Conservation (phyloP, 2,329 filamentous ascomycete genomes). For the Xylaria arbuscula region DNA sequence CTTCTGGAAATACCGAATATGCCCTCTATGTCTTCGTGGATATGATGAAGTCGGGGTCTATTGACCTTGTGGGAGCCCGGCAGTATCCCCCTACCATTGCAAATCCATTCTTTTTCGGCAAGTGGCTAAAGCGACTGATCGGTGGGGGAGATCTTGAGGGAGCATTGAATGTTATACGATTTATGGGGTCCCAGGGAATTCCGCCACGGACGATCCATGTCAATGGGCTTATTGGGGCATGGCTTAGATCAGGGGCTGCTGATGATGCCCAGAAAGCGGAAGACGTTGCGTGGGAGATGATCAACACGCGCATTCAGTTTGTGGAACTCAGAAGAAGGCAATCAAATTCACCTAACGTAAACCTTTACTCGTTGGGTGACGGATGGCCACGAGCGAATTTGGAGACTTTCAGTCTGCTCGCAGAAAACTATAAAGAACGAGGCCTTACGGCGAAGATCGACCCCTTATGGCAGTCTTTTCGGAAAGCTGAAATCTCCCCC, state of each 20-base stretch:
- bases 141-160: conserved; percentile 76
- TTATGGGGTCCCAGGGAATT: conserved; percentile 78
- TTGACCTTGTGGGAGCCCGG: conserved; percentile 58
- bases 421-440: conserved; percentile 76
- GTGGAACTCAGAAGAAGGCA: conserved; percentile 62
- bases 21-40: conserved; percentile 85
- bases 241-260: conserved; percentile 72
- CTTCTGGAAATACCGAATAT: conserved; percentile 70
- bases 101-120: conserved; percentile 86
- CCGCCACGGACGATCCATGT: conserved; percentile 78
- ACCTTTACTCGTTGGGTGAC: conserved; percentile 49
- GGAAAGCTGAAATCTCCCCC: conserved; percentile 71
- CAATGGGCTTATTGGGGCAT: conserved; percentile 84
- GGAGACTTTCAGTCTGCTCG: conserved; percentile 81
- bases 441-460: conserved; percentile 67
- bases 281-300: conserved; percentile 79
- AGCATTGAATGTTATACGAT: conserved; percentile 76
- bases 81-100: conserved; percentile 61
- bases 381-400: conserved; percentile 70
- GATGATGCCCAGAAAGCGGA: conserved; percentile 71
- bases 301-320: conserved; percentile 72
- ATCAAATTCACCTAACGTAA: conserved; percentile 43
- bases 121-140: conserved; percentile 88
- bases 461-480: conserved; percentile 71
- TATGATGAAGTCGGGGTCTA: conserved; percentile 78